Evolutionary conservation across 1,284 basidiomycete species (phyloP), one percentile per base, ranked within the genome.

Genomic region (Puccinia horiana): DNA sequence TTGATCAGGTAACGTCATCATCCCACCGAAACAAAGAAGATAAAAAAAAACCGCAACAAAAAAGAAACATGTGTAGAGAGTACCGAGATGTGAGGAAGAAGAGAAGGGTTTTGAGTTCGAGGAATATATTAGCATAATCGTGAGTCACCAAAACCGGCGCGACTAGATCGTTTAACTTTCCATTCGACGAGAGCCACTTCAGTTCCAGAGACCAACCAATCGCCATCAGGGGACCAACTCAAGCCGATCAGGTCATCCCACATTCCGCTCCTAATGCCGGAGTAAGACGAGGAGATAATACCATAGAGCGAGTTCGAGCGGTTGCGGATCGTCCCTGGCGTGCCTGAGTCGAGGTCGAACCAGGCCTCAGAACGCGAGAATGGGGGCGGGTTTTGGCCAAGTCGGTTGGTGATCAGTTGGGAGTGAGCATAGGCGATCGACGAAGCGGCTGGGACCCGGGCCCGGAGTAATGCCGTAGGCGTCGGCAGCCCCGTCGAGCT

Each of bases 211-310:
- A 75, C 42, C 23, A 81, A 47, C 56, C 61, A 81, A 5, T 81
- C 72, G 18, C 80, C 80, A 61, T 69, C 54, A 8, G 72, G 58
- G 26, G 37, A 63, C 80, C 80, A 81, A 69, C 63, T 54, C 44
- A 81, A 65, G 26, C 80, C 80, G 37, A 81, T 67, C n/a, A 81
- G 61, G 35, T 81, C 80, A 54, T 81, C 80, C 80, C 80, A 81
- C 58, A 75, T 81, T 0, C 80, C 80, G 47, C 58, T 65, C 37
- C 80, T 29, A 11, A 81, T 37, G 54, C 56, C 54, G 1, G 56
- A 61, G 47, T 63, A 61, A 56, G 75, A 42, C 37, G 42, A 44
- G 26, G 54, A 63, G 56, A 76, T 63, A 23, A 44, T 23, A 3
- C 75, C 47, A 40, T 40, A 44, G 56, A 65, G 75, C 40, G 75